Base-by-base conservation (phyloP, 805 yeast genomes). In the Candida xyloterini region DNA sequence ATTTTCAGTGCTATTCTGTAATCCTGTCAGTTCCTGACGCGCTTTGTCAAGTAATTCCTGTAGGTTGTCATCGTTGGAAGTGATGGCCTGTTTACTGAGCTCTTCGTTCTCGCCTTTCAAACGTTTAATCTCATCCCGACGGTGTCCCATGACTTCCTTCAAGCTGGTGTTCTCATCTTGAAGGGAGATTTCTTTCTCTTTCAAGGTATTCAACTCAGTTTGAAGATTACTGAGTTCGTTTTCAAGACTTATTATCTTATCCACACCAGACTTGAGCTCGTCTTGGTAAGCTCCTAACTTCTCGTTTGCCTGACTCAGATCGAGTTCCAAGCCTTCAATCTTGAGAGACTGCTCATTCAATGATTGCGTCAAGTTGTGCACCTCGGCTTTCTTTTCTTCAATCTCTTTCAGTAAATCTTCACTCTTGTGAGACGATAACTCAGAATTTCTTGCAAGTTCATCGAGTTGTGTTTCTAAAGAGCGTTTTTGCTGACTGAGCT, bases 381-480 rank as follows among this genome's bases (percentile, higher is more conserved):
- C 28, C 18, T 35, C 43, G 10, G 28, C 21, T 7, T 15, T 31
- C 28, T 43, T 45, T 23, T 39, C 42, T 7, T 48, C 47, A 18
- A 47, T 30, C 23, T 56, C 51, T 30, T 23, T 50, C 13, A 44
- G 48, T 46, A 51, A 42, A 10, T 42, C 36, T 21, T 48, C 48
- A 2, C 43, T 24, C 21, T 45, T 50, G 15, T 33, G 40, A 7
- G 39, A 26, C 5, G 45, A 15, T 6, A 29, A 22, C 11, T 34
- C 46, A 9, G 35, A 33, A 3, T 28, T 22, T 9, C 15, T 13
- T 5, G 25, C 20, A 16, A 33, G 3, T 6, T 46, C 35, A 14
- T 35, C 27, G 9, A 50, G 25, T 9, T 38, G 33, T 10, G n/a
- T n/a, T 7, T 47, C 43, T 9, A 46, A 15, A 2, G 37, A 18